These are phyloP conservation scores for Tetracladium maxilliforme DNA, from an alignment of 2,329 filamentous ascomycete genomes.

Conservation along the genomic window DNA sequence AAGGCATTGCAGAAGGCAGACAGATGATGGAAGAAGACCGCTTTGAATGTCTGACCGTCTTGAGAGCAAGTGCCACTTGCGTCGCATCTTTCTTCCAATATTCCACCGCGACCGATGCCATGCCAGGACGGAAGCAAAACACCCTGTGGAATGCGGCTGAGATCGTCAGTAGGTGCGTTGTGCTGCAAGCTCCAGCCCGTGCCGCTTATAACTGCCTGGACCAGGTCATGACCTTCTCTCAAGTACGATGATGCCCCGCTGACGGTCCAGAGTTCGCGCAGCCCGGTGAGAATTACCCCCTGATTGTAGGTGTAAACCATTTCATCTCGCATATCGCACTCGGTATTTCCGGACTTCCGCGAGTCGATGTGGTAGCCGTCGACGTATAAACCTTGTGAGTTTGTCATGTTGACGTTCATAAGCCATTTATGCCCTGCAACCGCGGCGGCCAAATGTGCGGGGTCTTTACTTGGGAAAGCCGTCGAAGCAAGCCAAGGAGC, in stretches of 20 bases:
- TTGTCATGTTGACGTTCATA: conserved; percentile 64
- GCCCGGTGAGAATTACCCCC: conserved; percentile 72
- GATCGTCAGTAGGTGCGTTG: conserved; percentile 24
- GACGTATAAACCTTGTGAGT: conserved; percentile 57
- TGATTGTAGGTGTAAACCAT: conserved; percentile 97
- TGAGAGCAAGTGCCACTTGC: conserved; percentile 61
- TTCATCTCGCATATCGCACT: conserved; percentile 69
- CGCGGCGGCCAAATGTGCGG: conserved; percentile 57
- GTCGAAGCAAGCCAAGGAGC: conserved; percentile 36
- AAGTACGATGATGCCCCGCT: conserved; percentile 62
- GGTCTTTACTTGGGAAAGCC: conserved; percentile 26
- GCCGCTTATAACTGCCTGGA: conserved; percentile 59
- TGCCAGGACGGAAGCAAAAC: conserved; percentile 45
- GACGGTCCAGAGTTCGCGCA: conserved; percentile 65
- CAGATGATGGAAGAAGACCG: conserved; percentile 87
- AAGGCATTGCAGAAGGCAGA: conserved; percentile 62
- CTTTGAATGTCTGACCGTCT: conserved; percentile 82
- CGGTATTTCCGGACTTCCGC: conserved; percentile 51
- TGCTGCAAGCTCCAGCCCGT: conserved; percentile 55
- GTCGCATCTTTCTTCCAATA: conserved; percentile 79
- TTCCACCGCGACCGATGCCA: conserved; percentile 63
- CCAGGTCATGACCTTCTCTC: conserved; percentile 62
- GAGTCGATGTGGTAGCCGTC: conserved; percentile 91
- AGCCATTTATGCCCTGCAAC: conserved; percentile 74
- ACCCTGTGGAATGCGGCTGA: conserved; percentile 16